Evolutionary conservation across 2,329 filamentous ascomycete species (phyloP).

Genomic region (Alternaria panax): DNA sequence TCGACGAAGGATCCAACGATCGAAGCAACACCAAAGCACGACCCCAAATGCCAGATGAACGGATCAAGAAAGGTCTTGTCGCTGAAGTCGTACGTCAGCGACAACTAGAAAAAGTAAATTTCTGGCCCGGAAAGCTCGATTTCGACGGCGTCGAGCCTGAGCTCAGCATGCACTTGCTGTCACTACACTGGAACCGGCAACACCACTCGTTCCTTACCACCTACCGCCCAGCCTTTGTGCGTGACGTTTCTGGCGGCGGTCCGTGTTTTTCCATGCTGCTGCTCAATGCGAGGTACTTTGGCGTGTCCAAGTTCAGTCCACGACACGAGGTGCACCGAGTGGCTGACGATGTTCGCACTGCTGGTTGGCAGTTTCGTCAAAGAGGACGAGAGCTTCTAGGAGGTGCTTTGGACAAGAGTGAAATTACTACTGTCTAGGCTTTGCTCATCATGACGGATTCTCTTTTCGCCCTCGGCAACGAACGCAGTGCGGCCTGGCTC

Average conservation of each 20-base stretch:
- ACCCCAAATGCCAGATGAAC: slow-evolving; percentile 43
- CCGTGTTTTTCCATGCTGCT: no score
- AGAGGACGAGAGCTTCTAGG: slow-evolving; percentile 58
- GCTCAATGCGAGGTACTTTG: no score
- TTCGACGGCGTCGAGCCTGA: slow-evolving; percentile 64
- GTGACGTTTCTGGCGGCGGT: slow-evolving; percentile 14
- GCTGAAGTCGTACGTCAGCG: slow-evolving; percentile 58
- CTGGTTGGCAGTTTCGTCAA: slow-evolving; percentile 58
- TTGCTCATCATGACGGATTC: slow-evolving; percentile 61
- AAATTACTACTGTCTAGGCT: slow-evolving; percentile 64
- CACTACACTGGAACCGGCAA: slow-evolving; percentile 63
- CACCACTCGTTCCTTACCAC: slow-evolving; percentile 59
- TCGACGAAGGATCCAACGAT: slow-evolving; percentile 51
- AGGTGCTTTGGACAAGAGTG: slow-evolving; percentile 56
- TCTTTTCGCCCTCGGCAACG: slow-evolving; percentile 59
- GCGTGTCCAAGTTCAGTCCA: no score
- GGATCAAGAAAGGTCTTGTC: slow-evolving; percentile 57
- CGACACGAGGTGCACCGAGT: no score
- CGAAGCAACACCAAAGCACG: slow-evolving; percentile 24
- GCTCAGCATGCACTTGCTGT: slow-evolving; percentile 60
- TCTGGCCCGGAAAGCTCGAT: slow-evolving; percentile 57
- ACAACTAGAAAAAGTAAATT: slow-evolving; percentile 60
- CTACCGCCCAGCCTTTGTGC: slow-evolving; percentile 58
- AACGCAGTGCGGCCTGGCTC: slow-evolving; percentile 63
- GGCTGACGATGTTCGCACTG: slow-evolving; percentile 56